A percentile compares a stretch with the other conserved stretches of the same genome.
phyloP scores from a whole-genome alignment of 208 protist species.

The Trypanosoma scelopori region DNA sequence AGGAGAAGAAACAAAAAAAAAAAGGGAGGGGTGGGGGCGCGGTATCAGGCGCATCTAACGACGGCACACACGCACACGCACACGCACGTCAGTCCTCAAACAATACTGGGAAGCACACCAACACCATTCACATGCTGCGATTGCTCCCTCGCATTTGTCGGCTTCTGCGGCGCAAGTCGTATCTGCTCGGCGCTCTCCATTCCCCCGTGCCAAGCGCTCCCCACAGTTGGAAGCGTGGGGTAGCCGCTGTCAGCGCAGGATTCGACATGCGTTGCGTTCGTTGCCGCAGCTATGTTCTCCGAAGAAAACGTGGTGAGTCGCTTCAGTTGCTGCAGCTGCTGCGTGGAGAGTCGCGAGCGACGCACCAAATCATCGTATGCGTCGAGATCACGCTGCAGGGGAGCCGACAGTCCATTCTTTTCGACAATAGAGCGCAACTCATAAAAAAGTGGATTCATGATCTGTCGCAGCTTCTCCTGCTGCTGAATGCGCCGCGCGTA shows the following conservation, averaged over 20 bases:
- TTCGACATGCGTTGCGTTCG: not conserved
- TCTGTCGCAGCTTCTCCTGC: constrained; percentile 49
- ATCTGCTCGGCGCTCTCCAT: not conserved
- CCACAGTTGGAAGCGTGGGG: constrained; percentile 18
- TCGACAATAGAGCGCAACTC: constrained; percentile 70
- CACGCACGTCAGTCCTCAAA: not conserved
- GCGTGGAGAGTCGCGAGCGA: constrained; percentile 2
- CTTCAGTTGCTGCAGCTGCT: not conserved
- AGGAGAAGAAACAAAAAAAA: not conserved
- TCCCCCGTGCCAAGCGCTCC: not conserved
- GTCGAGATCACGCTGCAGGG: constrained; percentile 52
- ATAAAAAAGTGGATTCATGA: constrained; percentile 64
- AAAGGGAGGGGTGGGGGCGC: no score
- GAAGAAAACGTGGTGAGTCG: not conserved
- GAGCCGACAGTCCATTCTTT: constrained; percentile 41
- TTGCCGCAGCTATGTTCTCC: constrained; percentile 15
- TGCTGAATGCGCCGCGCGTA: constrained; percentile 56
- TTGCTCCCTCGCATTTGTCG: not conserved
- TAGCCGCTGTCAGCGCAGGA: not conserved
- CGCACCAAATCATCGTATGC: constrained; percentile 49
- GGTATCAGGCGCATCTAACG: no score
- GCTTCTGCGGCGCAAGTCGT: constrained; percentile 17
- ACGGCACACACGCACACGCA: not conserved
- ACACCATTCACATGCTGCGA: not conserved
- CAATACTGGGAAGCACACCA: not conserved